A percentile compares a stretch with the other conserved stretches of the same genome.
These are phyloP conservation scores for Xanthoconium stramineum DNA, from an alignment of 768 basidiomycete species.

Conservation along the genomic window DNA sequence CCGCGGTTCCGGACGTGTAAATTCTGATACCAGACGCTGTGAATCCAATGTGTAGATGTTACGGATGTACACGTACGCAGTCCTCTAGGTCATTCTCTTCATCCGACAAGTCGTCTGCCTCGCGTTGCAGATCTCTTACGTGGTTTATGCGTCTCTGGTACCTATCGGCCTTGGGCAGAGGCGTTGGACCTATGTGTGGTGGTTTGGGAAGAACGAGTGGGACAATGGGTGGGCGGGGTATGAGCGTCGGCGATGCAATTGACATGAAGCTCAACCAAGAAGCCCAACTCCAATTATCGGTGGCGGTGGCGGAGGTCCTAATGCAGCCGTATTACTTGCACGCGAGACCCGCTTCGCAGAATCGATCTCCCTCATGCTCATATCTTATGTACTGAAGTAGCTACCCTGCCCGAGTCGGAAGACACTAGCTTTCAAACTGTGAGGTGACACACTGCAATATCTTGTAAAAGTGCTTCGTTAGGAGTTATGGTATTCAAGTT, in stretches of 20 bases:
- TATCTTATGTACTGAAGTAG: no score
- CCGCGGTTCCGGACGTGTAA: slow-evolving; percentile 62
- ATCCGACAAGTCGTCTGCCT: slow-evolving; percentile 82
- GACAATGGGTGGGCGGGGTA: slow-evolving; percentile 60
- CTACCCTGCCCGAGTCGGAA: no score
- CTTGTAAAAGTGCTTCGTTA: no score
- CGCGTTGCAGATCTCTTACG: slow-evolving; percentile 64
- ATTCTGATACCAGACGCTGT: slow-evolving; percentile 40
- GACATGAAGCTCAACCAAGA: slow-evolving; percentile 35
- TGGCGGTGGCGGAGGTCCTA: no score
- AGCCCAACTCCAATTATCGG: no score
- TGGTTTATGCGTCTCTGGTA: slow-evolving; percentile 57
- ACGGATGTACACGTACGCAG: slow-evolving; percentile 42
- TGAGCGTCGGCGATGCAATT: slow-evolving; percentile 65
- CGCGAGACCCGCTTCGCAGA: no score
- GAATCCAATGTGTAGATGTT: background rate
- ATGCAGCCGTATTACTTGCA: no score
- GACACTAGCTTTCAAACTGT: no score
- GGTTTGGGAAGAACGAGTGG: slow-evolving; percentile 64
- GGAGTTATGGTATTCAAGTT: no score
- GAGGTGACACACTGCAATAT: no score
- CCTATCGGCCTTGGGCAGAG: slow-evolving; percentile 47
- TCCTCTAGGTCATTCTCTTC: slow-evolving; percentile 83
- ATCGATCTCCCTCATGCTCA: no score
- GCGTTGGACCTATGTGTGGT: slow-evolving; percentile 63